These are phyloP conservation scores for Nitzschia sp. DNA, from an alignment of 108 stramenopile genomes.

Conservation along the genomic window DNA sequence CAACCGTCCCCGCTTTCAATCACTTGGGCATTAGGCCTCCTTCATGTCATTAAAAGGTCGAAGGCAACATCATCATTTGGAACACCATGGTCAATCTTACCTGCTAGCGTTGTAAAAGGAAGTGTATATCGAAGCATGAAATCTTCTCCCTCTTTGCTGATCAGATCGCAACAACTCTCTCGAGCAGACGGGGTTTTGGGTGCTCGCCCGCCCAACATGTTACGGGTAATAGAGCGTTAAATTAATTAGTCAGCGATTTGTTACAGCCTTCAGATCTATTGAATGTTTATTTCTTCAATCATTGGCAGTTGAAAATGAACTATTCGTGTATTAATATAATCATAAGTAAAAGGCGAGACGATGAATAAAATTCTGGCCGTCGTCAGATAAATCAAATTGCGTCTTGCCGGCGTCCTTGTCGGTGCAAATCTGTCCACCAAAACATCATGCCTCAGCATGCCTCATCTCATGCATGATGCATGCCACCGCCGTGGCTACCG, in stretches of 20 bases:
- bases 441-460: too few species aligned
- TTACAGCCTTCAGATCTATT: background rate
- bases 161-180: too few species aligned
- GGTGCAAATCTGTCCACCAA: too few species aligned
- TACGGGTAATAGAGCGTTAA: background rate
- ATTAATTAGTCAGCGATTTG: background rate
- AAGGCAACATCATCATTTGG: background rate
- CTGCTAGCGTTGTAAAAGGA: background rate
- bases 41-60: too few species aligned
- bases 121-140: background rate
- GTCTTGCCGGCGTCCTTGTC: too few species aligned
- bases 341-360: background rate
- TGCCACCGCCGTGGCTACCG: too few species aligned
- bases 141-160: too few species aligned
- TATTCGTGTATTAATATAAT: background rate
- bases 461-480: too few species aligned
- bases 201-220: background rate
- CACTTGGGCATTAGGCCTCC: too few species aligned
- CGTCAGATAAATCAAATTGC: background rate
- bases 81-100: background rate
- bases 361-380: background rate
- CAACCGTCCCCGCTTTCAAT: background rate
- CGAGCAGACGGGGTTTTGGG: background rate
- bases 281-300: background rate
- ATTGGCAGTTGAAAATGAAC: slow-evolving; percentile 12